Conservation (phyloP, 441 rosid species). For the Gossypium trilobum region DNA sequence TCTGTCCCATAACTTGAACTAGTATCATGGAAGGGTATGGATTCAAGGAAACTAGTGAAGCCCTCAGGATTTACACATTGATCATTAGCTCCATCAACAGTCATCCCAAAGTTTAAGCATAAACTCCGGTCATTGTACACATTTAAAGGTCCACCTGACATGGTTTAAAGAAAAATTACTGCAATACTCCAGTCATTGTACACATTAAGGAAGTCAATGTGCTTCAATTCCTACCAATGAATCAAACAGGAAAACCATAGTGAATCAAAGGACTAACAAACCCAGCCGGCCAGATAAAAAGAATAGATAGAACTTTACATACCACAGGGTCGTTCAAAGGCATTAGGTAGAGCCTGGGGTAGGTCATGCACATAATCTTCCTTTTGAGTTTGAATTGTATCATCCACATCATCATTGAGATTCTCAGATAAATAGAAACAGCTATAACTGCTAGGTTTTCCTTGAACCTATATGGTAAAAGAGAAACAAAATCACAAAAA, state of each 20-base stretch:
- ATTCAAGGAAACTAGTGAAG: constrained; percentile 73
- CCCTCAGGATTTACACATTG: constrained; percentile 66
- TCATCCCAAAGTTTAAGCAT: constrained; percentile 50
- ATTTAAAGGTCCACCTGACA: constrained; percentile 43
- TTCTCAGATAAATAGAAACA: constrained; percentile 75
- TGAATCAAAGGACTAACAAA: not conserved
- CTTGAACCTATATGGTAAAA: constrained; percentile 53
- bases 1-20: constrained; percentile 54
- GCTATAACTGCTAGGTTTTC: constrained; percentile 47
- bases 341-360: constrained; percentile 62
- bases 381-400: constrained; percentile 28
- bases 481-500: constrained; percentile 12
- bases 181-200: constrained; percentile 1
- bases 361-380: constrained; percentile 31
- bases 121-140: constrained; percentile 38
- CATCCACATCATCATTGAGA: constrained; percentile 34
- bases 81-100: constrained; percentile 45
- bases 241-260: not conserved
- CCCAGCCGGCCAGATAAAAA: not conserved
- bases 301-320: constrained; percentile 23
- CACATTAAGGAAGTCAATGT: not conserved
- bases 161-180: not conserved
- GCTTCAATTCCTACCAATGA: not conserved
- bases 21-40: constrained; percentile 65
- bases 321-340: constrained; percentile 53